phyloP scores from a whole-genome alignment of 1,139 yeast genomes.

The Chernovozyma sophiae-reginae region DNA sequence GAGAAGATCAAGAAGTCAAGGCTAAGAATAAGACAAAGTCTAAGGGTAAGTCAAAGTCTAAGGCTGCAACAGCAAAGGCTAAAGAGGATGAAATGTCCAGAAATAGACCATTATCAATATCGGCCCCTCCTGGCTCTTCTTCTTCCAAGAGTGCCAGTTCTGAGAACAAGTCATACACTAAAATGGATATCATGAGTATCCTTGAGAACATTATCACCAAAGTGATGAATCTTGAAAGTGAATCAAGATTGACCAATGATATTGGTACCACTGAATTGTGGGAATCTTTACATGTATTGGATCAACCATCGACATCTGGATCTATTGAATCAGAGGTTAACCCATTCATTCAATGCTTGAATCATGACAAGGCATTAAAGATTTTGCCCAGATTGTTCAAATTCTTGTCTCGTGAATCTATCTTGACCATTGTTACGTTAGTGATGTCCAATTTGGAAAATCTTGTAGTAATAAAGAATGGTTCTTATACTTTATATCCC shows the following conservation, averaged over 20 bases:
- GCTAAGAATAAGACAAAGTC: constrained; percentile 17
- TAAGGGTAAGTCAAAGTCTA: constrained; percentile 7
- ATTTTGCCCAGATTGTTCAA: constrained; percentile 85
- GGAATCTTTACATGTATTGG: constrained; percentile 71
- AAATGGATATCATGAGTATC: constrained; percentile 45
- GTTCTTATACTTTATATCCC: constrained; percentile 70
- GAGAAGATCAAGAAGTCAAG: constrained; percentile 6
- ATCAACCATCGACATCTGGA: constrained; percentile 43
- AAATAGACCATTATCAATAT: constrained; percentile 11
- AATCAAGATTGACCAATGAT: constrained; percentile 58
- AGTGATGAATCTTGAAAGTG: constrained; percentile 77
- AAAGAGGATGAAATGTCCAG: too few species aligned
- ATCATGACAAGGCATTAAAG: constrained; percentile 85
- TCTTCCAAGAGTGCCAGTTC: constrained; percentile 15
- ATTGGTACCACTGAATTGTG: constrained; percentile 62
- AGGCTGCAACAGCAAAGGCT: too few species aligned
- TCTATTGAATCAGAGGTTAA: constrained; percentile 49
- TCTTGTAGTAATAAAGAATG: constrained; percentile 71
- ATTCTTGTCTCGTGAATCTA: constrained; percentile 73
- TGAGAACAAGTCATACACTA: constrained; percentile 31
- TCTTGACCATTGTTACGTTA: constrained; percentile 72
- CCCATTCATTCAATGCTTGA: constrained; percentile 81
- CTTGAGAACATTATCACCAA: constrained; percentile 79
- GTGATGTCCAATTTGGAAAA: constrained; percentile 81
- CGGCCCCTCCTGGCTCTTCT: constrained; percentile 21